These are phyloP conservation scores for Phytophthora pistaciae DNA, from an alignment of 352 stramenopile genomes.

Conservation along the genomic window DNA sequence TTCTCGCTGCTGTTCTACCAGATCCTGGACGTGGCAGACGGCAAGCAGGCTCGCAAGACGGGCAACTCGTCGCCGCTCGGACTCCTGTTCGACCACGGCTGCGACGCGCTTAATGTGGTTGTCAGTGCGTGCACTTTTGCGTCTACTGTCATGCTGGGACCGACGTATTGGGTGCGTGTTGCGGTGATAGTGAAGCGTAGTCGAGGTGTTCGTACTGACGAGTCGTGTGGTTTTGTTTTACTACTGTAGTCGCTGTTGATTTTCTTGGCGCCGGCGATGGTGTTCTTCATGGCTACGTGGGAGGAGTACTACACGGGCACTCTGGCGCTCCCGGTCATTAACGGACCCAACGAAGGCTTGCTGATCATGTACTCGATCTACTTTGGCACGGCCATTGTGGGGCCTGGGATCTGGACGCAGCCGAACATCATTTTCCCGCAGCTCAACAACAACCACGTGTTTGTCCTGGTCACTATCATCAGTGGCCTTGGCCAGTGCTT, in stretches of 20 bases:
- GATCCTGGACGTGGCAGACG: slow-evolving; percentile 87
- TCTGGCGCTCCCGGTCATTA: slow-evolving; percentile 95
- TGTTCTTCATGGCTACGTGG: slow-evolving; percentile 99
- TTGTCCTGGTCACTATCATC: slow-evolving; percentile 79
- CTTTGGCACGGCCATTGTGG: slow-evolving; percentile 67
- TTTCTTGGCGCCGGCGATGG: slow-evolving; percentile 76
- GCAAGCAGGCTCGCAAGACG: slow-evolving; percentile 89
- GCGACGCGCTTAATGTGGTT: slow-evolving; percentile 86
- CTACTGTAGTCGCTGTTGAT: slow-evolving; percentile 71
- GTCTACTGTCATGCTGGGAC: slow-evolving; percentile 87
- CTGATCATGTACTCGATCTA: slow-evolving; percentile 91
- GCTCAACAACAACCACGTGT: slow-evolving; percentile 83
- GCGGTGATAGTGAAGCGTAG: slow-evolving; percentile 18
- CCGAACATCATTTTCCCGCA: slow-evolving; percentile 66
- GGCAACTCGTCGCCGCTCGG: slow-evolving; percentile 88
- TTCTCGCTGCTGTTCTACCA: slow-evolving; percentile 83
- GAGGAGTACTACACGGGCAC: slow-evolving; percentile 98
- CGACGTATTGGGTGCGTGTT: slow-evolving; percentile 83
- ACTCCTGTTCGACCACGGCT: slow-evolving; percentile 88
- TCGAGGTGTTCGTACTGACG: slow-evolving; percentile 8
- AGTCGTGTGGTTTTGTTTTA: slow-evolving; percentile 8
- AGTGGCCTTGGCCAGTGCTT: slow-evolving; percentile 74
- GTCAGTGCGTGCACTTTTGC: slow-evolving; percentile 87
- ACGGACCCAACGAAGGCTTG: slow-evolving; percentile 97
- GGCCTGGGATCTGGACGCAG: slow-evolving; percentile 74